Percentiles rank a stretch among this genome's conserved stretches.
Evolutionary conservation across 495 filamentous ascomycete species (phyloP).

Genomic region (Hypoxylon lienhwacheense): DNA sequence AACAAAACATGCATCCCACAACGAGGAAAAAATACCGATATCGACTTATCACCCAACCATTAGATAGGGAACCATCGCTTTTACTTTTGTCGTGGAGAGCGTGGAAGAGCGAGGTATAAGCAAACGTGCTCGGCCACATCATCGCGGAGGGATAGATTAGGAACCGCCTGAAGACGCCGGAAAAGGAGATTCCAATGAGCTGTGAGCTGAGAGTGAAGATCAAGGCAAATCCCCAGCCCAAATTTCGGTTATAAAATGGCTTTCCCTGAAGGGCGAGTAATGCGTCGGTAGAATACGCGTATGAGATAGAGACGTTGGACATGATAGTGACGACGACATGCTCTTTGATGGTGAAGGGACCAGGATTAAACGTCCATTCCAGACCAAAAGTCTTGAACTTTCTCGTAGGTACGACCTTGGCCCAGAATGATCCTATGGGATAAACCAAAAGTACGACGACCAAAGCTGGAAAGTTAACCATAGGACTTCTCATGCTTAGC

Average conservation of each 20-base stretch:
- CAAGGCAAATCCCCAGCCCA: constrained; percentile 63
- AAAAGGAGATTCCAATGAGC: constrained; percentile 64
- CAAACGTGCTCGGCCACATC: constrained; percentile 64
- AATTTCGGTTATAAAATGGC: constrained; percentile 59
- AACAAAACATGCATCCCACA: constrained; percentile 58
- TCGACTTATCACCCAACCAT: constrained; percentile 61
- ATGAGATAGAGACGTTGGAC: constrained; percentile 46
- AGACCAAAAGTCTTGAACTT: constrained; percentile 55
- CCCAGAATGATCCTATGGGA: constrained; percentile 59
- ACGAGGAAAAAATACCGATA: constrained; percentile 63
- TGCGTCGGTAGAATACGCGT: constrained; percentile 60
- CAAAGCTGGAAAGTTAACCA: constrained; percentile 60
- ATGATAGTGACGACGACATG: constrained; percentile 65
- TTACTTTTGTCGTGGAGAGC: constrained; percentile 61
- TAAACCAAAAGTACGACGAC: constrained; percentile 62
- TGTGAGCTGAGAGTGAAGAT: constrained; percentile 66
- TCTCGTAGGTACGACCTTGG: constrained; percentile 54
- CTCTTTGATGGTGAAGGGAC: constrained; percentile 68
- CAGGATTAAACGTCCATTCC: constrained; percentile 56
- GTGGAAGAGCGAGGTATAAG: constrained; percentile 61
- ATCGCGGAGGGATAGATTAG: constrained; percentile 63
- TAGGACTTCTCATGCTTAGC: constrained; percentile 55
- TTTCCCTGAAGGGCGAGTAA: constrained; percentile 54
- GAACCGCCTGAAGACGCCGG: constrained; percentile 63
- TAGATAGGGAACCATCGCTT: constrained; percentile 53